Evolutionary conservation across 2,329 filamentous ascomycete genomes (phyloP).

Genomic region (Fusarium sp.): DNA sequence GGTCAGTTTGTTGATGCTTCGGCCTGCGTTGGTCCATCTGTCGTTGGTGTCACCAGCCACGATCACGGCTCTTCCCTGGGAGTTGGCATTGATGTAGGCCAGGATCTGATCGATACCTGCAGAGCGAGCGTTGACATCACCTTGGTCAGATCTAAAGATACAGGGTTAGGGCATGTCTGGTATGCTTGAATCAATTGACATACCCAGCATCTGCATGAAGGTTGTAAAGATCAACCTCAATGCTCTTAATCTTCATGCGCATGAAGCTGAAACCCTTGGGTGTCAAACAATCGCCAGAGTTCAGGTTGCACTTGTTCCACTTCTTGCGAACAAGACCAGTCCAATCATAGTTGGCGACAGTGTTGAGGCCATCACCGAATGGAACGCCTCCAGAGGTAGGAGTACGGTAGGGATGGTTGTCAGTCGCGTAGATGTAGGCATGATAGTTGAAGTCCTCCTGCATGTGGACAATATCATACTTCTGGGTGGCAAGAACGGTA

Average conservation of each 20-base stretch:
- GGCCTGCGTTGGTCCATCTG: slow-evolving; percentile 64
- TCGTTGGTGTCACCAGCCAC: slow-evolving; percentile 75
- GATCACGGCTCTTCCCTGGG: slow-evolving; percentile 70
- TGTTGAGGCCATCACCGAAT: slow-evolving; percentile 74
- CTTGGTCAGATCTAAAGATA: slow-evolving; percentile 56
- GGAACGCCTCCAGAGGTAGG: slow-evolving; percentile 73
- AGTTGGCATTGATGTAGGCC: slow-evolving; percentile 66
- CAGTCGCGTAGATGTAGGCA: slow-evolving; percentile 69
- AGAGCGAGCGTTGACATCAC: slow-evolving; percentile 66
- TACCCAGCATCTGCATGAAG: slow-evolving; percentile 72
- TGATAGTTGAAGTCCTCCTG: slow-evolving; percentile 80
- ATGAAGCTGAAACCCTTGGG: slow-evolving; percentile 78
- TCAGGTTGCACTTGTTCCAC: slow-evolving; percentile 69
- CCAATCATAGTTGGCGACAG: slow-evolving; percentile 69
- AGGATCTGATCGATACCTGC: slow-evolving; percentile 70
- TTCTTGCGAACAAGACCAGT: slow-evolving; percentile 64
- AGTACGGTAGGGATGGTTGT: slow-evolving; percentile 70
- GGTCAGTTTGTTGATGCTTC: slow-evolving; percentile 61
- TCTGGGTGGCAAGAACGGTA: slow-evolving; percentile 64
- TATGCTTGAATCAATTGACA: neutral
- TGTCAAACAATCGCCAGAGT: slow-evolving; percentile 72
- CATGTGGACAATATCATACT: slow-evolving; percentile 71
- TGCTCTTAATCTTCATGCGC: slow-evolving; percentile 64
- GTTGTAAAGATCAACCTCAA: slow-evolving; percentile 74
- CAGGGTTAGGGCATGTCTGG: neutral